Percentiles rank a stretch among this genome's conserved stretches.
These are phyloP conservation scores for Phytophthora pseudosyringae DNA, from an alignment of 352 stramenopile genomes.

Conservation along the genomic window DNA sequence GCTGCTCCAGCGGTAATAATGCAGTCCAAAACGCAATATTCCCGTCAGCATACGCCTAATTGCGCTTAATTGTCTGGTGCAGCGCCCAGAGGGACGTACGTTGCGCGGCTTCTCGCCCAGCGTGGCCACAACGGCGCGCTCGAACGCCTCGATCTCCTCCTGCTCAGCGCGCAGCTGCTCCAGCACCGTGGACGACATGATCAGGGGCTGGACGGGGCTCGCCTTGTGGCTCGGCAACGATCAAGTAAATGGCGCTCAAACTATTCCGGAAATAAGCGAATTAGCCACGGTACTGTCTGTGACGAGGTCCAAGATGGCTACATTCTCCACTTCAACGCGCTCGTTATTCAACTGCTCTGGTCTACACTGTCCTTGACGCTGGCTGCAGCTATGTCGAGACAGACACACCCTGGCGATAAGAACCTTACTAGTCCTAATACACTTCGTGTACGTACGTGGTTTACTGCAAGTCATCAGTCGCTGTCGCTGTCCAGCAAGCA, in stretches of 20 bases:
- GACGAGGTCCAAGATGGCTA: conserved; percentile 21
- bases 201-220: neutral
- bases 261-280: conserved; percentile 29
- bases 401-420: conserved; percentile 15
- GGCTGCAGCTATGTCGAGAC: conserved; percentile 2
- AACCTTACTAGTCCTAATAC: conserved; percentile 28
- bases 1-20: conserved; percentile 43
- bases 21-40: neutral
- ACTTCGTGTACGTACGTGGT: conserved; percentile 6
- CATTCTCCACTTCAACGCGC: conserved; percentile 11
- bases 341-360: conserved; percentile 2
- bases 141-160: conserved; percentile 82
- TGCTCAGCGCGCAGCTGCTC: conserved; percentile 84
- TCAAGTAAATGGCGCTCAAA: conserved; percentile 12
- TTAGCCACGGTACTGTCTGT: conserved; percentile 12
- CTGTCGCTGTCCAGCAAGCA: conserved; percentile 84
- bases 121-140: conserved; percentile 75
- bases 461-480: conserved; percentile 41
- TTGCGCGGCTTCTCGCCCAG: conserved; percentile 84
- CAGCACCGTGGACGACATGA: conserved; percentile 87
- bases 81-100: conserved; percentile 45
- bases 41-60: neutral
- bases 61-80: neutral
- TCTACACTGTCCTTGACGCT: neutral
- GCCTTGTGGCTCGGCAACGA: neutral